These are phyloP conservation scores for Opeltia flavorubescens DNA, from an alignment of 495 filamentous ascomycete genomes.

Conservation along the genomic window DNA sequence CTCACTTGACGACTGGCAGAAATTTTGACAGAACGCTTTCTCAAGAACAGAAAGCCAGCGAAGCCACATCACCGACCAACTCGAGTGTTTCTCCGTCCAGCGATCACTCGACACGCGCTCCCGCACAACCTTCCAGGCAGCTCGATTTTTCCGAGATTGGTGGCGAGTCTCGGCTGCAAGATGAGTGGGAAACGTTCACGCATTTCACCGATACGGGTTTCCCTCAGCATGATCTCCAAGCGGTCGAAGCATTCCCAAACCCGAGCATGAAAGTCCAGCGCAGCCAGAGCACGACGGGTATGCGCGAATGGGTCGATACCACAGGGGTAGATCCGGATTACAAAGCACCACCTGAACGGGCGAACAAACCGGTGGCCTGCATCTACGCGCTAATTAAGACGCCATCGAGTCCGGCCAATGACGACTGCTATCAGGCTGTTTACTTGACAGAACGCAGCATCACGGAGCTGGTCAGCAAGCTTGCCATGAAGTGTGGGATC, in stretches of 20 bases:
- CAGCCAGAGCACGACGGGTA: constrained; percentile 28
- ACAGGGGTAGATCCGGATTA: constrained; percentile 79
- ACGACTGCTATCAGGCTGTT: constrained; percentile 68
- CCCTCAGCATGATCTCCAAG: constrained; percentile 7
- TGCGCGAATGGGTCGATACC: constrained; percentile 79
- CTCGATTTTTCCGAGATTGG: constrained; percentile 5
- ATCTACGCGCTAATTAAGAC: constrained; percentile 62
- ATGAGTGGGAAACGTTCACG: constrained; percentile 40
- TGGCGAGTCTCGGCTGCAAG: constrained; percentile 14
- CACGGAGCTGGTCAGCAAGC: constrained; percentile 50
- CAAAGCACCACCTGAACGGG: constrained; percentile 58
- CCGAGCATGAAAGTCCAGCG: constrained; percentile 34
- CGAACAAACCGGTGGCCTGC: constrained; percentile 69
- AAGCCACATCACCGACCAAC: constrained; percentile 30
- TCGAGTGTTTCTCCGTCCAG: constrained; percentile 64
- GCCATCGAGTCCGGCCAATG: constrained; percentile 34
- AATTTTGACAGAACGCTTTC: constrained; percentile 34
- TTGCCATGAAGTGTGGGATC: constrained; percentile 66
- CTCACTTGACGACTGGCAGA: constrained; percentile 43
- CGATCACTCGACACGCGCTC: constrained; percentile 43
- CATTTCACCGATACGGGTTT: constrained; percentile 27
- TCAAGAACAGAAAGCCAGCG: constrained; percentile 44
- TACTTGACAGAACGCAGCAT: constrained; percentile 69
- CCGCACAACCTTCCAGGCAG: constrained; percentile 13
- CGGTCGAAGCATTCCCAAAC: constrained; percentile 11